Evolutionary conservation across 2,329 filamentous ascomycete genomes (phyloP).

Genomic region (Biscogniauxia mediterranea): DNA sequence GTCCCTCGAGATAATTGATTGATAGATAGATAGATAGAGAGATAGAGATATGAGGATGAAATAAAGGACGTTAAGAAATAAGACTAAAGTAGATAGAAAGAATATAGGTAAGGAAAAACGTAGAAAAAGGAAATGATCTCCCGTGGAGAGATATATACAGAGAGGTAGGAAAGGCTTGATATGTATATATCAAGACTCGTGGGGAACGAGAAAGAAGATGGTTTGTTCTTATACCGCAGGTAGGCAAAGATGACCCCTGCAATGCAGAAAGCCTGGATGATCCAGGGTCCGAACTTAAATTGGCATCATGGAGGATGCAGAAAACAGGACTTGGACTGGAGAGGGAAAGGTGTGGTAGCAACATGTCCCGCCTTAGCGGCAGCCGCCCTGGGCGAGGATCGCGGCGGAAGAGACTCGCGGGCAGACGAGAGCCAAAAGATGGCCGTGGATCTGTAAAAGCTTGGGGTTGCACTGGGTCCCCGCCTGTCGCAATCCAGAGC

Average conservation of each 20-base stretch:
- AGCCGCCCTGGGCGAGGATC: constrained; percentile 13
- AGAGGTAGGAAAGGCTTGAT: constrained; percentile 10
- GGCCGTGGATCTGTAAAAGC: neutral
- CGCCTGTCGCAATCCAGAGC: constrained; percentile 7
- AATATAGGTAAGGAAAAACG: constrained; percentile 14
- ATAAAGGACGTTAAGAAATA: neutral
- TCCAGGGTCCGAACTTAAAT: constrained; percentile 1
- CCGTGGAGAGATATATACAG: constrained; percentile 15
- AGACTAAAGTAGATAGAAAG: neutral
- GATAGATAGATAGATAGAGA: constrained; percentile 15
- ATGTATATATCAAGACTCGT: constrained; percentile 9
- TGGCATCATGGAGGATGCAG: neutral
- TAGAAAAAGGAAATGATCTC: constrained; percentile 16
- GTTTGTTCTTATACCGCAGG: constrained; percentile 19
- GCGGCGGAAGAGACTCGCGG: constrained; percentile 3
- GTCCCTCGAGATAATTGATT: constrained; percentile 17
- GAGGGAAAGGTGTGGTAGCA: neutral
- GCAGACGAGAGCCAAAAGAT: constrained; percentile 3
- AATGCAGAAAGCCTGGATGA: neutral
- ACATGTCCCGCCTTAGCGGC: neutral
- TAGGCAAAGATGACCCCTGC: constrained; percentile 7
- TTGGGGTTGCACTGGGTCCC: constrained; percentile 1
- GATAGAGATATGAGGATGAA: constrained; percentile 6
- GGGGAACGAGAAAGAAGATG: constrained; percentile 16
- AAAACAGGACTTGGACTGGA: neutral